phyloP scores from a whole-genome alignment of 768 basidiomycete species.

The Cytidiella melzeri region DNA sequence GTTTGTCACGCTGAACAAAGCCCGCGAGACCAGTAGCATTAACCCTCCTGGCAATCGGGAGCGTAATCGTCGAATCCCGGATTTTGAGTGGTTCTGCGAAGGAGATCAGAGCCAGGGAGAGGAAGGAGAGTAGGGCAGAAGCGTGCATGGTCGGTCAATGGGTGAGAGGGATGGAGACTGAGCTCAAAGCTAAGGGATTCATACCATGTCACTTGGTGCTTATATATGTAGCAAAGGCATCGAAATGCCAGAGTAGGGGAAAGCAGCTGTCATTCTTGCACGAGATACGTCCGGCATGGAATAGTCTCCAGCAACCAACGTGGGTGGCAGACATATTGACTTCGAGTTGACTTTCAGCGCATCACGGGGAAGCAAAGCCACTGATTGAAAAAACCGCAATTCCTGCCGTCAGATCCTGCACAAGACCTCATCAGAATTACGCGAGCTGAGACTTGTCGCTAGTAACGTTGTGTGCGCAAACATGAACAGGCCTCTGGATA shows the following conservation, averaged over 20 bases:
- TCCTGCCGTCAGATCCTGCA: no score
- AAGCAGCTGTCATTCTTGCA: not conserved
- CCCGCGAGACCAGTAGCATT: slow-evolving; percentile 4
- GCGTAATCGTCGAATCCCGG: slow-evolving; percentile 2
- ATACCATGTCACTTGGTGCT: no score
- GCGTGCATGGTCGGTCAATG: not conserved
- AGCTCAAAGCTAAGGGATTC: not conserved
- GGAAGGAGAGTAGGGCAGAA: slow-evolving; percentile 2
- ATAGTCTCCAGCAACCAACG: not conserved
- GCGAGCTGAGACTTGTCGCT: no score
- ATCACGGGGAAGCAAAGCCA: not conserved
- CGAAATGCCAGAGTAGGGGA: not conserved
- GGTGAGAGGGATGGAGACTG: not conserved
- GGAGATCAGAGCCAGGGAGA: slow-evolving; percentile 1
- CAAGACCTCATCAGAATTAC: no score
- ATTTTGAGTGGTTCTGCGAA: not conserved
- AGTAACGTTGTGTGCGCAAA: no score
- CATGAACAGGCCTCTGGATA: no score
- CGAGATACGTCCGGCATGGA: not conserved
- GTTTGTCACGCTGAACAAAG: slow-evolving; percentile 3
- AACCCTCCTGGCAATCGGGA: slow-evolving; percentile 5
- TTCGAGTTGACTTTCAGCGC: not conserved
- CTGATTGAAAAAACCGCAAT: no score
- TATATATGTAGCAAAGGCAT: not conserved
- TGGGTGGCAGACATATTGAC: not conserved